These are phyloP conservation scores for Aspergillus sp. DNA, from an alignment of 2,329 filamentous ascomycete genomes.

Conservation along the genomic window DNA sequence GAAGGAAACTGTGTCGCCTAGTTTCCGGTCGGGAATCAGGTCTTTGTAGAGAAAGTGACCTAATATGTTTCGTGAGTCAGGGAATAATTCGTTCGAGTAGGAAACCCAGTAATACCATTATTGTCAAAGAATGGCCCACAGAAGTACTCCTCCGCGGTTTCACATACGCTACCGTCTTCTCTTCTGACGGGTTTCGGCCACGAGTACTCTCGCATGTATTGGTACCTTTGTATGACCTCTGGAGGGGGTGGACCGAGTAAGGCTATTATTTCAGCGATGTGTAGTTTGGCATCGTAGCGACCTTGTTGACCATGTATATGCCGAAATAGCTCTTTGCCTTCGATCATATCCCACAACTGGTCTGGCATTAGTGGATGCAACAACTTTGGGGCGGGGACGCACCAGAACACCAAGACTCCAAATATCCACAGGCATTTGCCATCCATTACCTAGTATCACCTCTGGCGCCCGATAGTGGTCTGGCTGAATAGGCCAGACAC, in stretches of 20 bases:
- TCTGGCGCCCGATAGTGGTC: constrained; percentile 34
- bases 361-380: constrained; percentile 15
- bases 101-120: constrained; percentile 15
- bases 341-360: constrained; percentile 31
- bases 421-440: constrained; percentile 31
- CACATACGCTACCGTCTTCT: constrained; percentile 20
- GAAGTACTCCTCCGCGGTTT: constrained; percentile 27
- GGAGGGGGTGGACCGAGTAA: constrained; percentile 32
- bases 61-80: constrained; percentile 15
- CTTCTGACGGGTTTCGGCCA: constrained; percentile 21
- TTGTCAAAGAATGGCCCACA: constrained; percentile 29
- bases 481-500: constrained; percentile 35
- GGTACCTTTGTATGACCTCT: constrained; percentile 27
- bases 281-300: constrained; percentile 27
- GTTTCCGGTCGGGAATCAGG: constrained; percentile 22
- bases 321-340: constrained; percentile 28
- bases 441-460: constrained; percentile 31
- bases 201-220: constrained; percentile 19
- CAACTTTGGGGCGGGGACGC: constrained; percentile 8
- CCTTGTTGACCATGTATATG: constrained; percentile 25
- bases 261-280: constrained; percentile 37
- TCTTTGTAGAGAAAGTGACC: constrained; percentile 25
- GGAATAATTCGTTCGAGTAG: constrained; percentile 8
- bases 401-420: constrained; percentile 35
- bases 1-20: constrained; percentile 19